Evolutionary conservation across 1,284 basidiomycete species (phyloP), one percentile per base, ranked within the genome.

Genomic region (Trichosporon coremiiforme): DNA sequence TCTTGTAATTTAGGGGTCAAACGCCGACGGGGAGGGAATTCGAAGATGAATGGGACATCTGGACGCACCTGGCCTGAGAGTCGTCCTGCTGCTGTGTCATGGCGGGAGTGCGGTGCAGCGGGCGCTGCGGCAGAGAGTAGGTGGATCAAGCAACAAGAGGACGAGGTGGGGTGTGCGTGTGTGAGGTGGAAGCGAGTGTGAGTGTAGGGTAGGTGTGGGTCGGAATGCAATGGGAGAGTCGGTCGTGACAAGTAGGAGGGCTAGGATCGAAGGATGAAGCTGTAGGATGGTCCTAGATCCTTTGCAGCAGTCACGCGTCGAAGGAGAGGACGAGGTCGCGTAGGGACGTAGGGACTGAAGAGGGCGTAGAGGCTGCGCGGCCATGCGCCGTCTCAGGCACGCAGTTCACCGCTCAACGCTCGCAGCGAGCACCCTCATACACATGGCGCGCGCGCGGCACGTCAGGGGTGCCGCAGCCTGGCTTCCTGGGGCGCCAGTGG

Each of bases 211-310:
- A 22, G 4, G n/a, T 15, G 15, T 12, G 45, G 45, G 45, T 47
- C 7, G 47, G 20, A 22, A 22, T 22, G 47, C 20, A 53, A 22
- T 53, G 47, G n/a, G 6, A 53, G 45, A 12, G 17, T 4, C 3
- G 17, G 20, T 22, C 47, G 47, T 53, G 47, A 53, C 47, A 53
- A 53, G 47, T 33, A 33, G 33, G 33, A 33, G 33, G n/a, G 13
- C 4, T 13, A 47, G 38, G 38, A 53, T 53, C 47, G 47, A 53
- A 15, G 47, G 8, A 33, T 33, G 4, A 33, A 2, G 15, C 41
- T 53, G 47, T 53, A 53, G 20, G 20, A 53, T 22, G 47, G 47
- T 22, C 47, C 47, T 53, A 47, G 47, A 53, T 53, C 20, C 47
- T 53, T 22, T 53, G 20, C n/a, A n/a, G 20, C 3, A 38, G 47